Evolutionary conservation across 1,139 yeast genomes (phyloP).

Genomic region (Yamadazyma jaroonii): DNA sequence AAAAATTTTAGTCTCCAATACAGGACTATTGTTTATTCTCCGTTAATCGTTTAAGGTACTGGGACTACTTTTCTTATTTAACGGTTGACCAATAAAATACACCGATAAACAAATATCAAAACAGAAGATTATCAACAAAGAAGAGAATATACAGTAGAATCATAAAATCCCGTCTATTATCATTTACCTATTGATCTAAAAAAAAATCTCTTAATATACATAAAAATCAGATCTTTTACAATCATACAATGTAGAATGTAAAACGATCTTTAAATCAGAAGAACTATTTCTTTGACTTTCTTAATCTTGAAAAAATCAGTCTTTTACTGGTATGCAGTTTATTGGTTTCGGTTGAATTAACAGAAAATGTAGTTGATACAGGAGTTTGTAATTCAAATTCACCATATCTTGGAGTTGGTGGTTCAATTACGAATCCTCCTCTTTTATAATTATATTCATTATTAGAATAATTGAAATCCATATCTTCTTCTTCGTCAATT

Average conservation of each 20-base stretch:
- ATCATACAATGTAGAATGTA: too few species aligned
- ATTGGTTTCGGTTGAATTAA: conserved; percentile 12
- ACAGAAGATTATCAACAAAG: too few species aligned
- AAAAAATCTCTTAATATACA: too few species aligned
- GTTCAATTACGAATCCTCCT: conserved; percentile 15
- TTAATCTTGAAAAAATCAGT: conserved; percentile 17
- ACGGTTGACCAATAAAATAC: too few species aligned
- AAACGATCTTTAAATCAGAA: too few species aligned
- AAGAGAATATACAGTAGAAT: too few species aligned
- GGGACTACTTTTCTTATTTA: too few species aligned
- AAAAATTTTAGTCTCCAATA: too few species aligned
- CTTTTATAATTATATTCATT: conserved; percentile 9
- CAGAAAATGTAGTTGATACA: conserved; percentile 12
- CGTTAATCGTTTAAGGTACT: conserved; percentile 1
- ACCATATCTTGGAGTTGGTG: conserved; percentile 13
- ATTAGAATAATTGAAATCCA: conserved; percentile 2
- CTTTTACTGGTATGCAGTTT: conserved; percentile 15
- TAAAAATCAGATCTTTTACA: too few species aligned
- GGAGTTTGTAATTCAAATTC: conserved; percentile 13
- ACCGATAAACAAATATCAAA: too few species aligned
- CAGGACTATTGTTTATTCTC: neutral
- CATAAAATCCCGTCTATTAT: too few species aligned
- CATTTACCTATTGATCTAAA: too few species aligned
- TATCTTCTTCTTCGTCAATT: conserved; percentile 12
- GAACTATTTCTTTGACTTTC: conserved; percentile 2